Evolutionary conservation across 768 basidiomycete genomes (phyloP), one percentile per base, ranked within the genome.

Genomic region (Termitomyces heimii): DNA sequence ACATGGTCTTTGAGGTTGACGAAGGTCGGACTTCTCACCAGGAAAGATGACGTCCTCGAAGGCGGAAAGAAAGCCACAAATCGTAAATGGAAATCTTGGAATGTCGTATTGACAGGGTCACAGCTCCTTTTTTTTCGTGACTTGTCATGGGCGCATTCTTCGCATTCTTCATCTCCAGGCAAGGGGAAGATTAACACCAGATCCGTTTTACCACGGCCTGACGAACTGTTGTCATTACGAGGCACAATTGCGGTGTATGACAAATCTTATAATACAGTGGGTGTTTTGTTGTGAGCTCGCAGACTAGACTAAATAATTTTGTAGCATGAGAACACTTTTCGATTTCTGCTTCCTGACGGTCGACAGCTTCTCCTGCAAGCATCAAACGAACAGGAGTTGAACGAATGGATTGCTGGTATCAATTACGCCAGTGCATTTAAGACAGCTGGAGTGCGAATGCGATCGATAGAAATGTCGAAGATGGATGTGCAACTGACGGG

Each of bases 391-490:
- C 69, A 74, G 44, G 91, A 94, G 57, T 80, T 92, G 75, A 88
- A 94, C 63, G 82, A 87, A 60, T 99, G 97, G 97, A 85, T 98
- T 60, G 80, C 88, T 14, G 77, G 80, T 32, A 93, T 98, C 66
- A 99, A 99, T 71, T 98, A 97, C 67, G 94, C 94, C 3, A 88
- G 92, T 57, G 78, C 92, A 5, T 98, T 97, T 82, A 94, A 88
- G 72, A 85, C 92, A 2, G 80, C 85, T 16, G 88, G 88, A 10
- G 77, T 98, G 37, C 79, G 83, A 45, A 93, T 97, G 83, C 83
- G 94, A 22, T 78, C 89, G 0, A 71, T 80, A 13, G 83, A 81
- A 18, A 83, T 93, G 78, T 82, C 86, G 20, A 76, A 79, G 47
- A 80, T 78, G 63, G 89, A 87, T 63, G 82, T 90, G 31, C 82